Conservation (phyloP, 495 filamentous ascomycete genomes). For the Tuber aestivum region DNA sequence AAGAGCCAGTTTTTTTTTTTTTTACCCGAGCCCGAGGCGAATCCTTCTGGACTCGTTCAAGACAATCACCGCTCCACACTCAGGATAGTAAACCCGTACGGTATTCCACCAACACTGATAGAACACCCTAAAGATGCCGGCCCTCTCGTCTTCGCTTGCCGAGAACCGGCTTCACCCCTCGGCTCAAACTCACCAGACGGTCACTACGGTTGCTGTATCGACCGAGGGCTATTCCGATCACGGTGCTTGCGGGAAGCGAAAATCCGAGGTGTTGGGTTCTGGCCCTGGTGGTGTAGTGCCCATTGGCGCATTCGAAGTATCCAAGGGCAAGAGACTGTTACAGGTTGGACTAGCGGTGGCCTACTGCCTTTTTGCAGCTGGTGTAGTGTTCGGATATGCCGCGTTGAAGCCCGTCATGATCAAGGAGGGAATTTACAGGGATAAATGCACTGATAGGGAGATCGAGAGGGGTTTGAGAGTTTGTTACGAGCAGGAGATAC, state of each 20-base stretch:
- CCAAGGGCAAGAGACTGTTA: constrained; percentile 56
- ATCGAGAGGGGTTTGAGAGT: constrained; percentile 57
- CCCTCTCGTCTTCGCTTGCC: constrained; percentile 35
- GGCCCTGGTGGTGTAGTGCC: constrained; percentile 45
- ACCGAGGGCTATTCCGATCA: background rate
- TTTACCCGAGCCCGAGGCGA: background rate
- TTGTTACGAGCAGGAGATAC: constrained; percentile 70
- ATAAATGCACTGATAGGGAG: constrained; percentile 57
- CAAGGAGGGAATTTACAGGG: constrained; percentile 64
- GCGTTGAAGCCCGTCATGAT: constrained; percentile 78
- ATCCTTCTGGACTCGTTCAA: background rate
- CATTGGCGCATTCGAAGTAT: constrained; percentile 64
- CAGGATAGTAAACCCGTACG: background rate
- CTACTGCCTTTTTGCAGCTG: constrained; percentile 76
- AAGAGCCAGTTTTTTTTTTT: no score
- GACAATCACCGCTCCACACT: background rate
- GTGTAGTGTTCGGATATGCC: constrained; percentile 77
- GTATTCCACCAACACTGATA: background rate
- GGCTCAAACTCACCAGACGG: constrained; percentile 30
- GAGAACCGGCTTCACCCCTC: constrained; percentile 40
- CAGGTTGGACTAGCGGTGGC: constrained; percentile 63
- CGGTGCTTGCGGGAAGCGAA: constrained; percentile 9
- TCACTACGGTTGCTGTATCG: background rate
- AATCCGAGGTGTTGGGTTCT: constrained; percentile 16
- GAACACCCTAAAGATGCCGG: constrained; percentile 12